phyloP scores from a whole-genome alignment of 1,284 basidiomycete genomes.

The Apiotrichum mycotoxinovorans region DNA sequence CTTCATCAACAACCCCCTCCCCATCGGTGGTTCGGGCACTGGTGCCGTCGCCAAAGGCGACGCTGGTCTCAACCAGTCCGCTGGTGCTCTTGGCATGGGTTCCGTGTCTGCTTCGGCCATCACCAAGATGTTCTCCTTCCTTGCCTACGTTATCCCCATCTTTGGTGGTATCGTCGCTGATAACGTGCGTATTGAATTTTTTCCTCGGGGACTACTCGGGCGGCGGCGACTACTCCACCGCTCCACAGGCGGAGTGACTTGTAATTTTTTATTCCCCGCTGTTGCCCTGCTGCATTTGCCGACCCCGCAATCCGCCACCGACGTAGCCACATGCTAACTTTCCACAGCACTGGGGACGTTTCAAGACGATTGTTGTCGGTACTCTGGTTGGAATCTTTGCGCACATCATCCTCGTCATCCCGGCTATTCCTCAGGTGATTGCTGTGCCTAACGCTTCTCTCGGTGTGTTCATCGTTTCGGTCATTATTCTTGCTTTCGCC shows the following conservation, averaged over 20 bases:
- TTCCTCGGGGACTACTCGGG: no score
- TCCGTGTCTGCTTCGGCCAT: constrained; percentile 29
- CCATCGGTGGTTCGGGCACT: constrained; percentile 58
- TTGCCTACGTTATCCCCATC: constrained; percentile 40
- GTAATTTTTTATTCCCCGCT: no score
- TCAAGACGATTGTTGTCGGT: constrained; percentile 63
- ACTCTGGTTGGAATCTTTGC: constrained; percentile 35
- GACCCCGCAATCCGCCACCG: no score
- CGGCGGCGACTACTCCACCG: no score
- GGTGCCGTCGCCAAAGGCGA: constrained; percentile 69
- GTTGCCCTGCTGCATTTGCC: no score
- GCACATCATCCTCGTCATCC: constrained; percentile 38
- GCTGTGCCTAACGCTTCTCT: constrained; percentile 23
- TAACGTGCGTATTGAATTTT: constrained; percentile 9
- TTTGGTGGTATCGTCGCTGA: constrained; percentile 58
- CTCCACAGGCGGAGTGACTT: no score
- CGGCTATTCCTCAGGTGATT: constrained; percentile 45
- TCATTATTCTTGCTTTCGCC: constrained; percentile 46
- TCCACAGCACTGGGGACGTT: constrained; percentile 60
- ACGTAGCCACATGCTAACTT: no score
- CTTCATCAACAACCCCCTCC: constrained; percentile 53
- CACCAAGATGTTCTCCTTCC: constrained; percentile 30
- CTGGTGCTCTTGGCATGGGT: constrained; percentile 53
- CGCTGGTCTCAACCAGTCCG: constrained; percentile 55
- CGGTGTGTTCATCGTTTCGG: constrained; percentile 43